These are phyloP conservation scores for Volvox africanus DNA, from an alignment of 139 green algal genomes.

Conservation along the genomic window DNA sequence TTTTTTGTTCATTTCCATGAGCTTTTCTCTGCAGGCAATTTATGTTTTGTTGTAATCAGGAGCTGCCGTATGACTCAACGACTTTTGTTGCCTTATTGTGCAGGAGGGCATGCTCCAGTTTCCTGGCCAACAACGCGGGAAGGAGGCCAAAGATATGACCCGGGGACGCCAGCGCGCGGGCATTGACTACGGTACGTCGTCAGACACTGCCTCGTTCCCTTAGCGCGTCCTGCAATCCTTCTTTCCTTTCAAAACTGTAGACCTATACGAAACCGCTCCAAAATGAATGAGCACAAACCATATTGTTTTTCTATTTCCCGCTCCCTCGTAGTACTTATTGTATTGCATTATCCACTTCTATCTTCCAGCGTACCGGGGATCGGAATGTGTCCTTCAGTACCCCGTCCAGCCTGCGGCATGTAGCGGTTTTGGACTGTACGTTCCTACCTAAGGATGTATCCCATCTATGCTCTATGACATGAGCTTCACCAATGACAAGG, in stretches of 20 bases:
- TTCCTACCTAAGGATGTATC: neutral
- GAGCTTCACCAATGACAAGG: neutral
- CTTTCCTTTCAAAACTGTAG: neutral
- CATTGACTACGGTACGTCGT: conserved; percentile 55
- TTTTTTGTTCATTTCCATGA: too few species aligned
- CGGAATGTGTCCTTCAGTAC: neutral
- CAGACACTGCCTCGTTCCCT: too few species aligned
- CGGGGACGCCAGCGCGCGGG: conserved; percentile 52
- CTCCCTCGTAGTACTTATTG: neutral
- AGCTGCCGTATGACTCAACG: neutral
- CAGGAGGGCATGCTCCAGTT: conserved; percentile 47
- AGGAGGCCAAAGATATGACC: too few species aligned
- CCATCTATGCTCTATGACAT: neutral
- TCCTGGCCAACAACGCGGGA: neutral
- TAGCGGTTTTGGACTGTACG: neutral
- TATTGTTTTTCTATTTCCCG: neutral
- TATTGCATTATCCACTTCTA: neutral
- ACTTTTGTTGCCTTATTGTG: neutral
- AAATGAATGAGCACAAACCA: too few species aligned
- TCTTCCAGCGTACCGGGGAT: too few species aligned
- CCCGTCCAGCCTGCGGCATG: neutral
- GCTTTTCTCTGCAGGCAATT: too few species aligned
- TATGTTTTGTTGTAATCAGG: neutral
- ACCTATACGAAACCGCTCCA: neutral
- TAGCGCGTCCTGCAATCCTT: too few species aligned